Evolutionary conservation across 2,329 filamentous ascomycete genomes (phyloP).

Genomic region (Aspergillus quadrilineatus): DNA sequence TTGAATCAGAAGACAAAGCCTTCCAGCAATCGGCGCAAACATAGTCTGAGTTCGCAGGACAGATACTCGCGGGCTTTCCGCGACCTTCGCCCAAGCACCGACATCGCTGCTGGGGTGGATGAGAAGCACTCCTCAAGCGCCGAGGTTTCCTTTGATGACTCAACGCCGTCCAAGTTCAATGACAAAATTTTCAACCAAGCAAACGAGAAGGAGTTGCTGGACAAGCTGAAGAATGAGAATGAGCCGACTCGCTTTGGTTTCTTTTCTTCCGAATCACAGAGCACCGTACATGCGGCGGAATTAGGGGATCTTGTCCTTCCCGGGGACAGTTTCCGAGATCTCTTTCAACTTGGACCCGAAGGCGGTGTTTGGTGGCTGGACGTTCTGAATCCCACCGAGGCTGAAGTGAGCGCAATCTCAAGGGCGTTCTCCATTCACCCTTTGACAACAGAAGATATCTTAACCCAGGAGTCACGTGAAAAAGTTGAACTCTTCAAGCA

Average conservation of each 20-base stretch:
- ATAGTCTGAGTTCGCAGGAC: constrained; percentile 52
- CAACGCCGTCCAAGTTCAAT: constrained; percentile 20
- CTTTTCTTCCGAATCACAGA: constrained; percentile 92
- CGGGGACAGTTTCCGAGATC: constrained; percentile 82
- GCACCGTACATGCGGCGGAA: constrained; percentile 86
- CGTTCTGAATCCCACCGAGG: constrained; percentile 82
- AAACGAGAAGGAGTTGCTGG: constrained; percentile 35
- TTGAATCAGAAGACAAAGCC: constrained; percentile 55
- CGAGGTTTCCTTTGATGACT: constrained; percentile 28
- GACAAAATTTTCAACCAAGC: constrained; percentile 38
- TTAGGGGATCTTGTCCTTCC: constrained; percentile 85
- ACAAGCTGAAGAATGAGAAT: constrained; percentile 44
- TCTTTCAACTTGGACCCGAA: constrained; percentile 70
- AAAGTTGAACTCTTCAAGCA: constrained; percentile 97
- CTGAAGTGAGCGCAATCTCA: constrained; percentile 83
- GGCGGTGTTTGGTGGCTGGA: constrained; percentile 99
- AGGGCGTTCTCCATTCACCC: constrained; percentile 95
- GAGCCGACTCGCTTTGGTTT: constrained; percentile 88
- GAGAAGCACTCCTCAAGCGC: constrained; percentile 34
- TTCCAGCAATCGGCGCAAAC: constrained; percentile 33
- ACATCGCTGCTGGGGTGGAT: constrained; percentile 37
- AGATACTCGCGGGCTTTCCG: constrained; percentile 58
- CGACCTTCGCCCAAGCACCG: constrained; percentile 54
- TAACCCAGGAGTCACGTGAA: constrained; percentile 90
- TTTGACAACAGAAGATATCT: constrained; percentile 93